Percentiles rank a stretch among this genome's conserved stretches.
phyloP scores from a whole-genome alignment of 768 basidiomycete species.

The Termitomyces sp. region DNA sequence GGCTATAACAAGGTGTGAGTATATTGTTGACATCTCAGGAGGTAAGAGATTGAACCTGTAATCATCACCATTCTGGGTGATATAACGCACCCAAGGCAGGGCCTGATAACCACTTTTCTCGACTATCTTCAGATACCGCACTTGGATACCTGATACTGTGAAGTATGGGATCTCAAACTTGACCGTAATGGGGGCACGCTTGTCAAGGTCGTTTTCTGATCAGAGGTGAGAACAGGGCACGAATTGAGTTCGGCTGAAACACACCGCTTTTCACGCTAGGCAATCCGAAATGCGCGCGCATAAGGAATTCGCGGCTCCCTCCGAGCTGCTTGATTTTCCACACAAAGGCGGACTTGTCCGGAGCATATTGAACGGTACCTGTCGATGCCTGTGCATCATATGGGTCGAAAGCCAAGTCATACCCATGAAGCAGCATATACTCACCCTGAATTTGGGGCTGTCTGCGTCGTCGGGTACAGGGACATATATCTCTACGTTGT shows the following conservation, averaged over 20 bases:
- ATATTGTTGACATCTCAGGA: neutral
- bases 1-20: constrained; percentile 35
- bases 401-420: neutral
- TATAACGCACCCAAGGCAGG: constrained; percentile 93
- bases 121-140: constrained; percentile 96
- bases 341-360: constrained; percentile 96
- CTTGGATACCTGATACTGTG: constrained; percentile 96
- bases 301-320: constrained; percentile 93
- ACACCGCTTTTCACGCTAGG: constrained; percentile 88
- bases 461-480: constrained; percentile 99
- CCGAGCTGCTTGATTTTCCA: constrained; percentile 99
- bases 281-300: constrained; percentile 97
- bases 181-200: constrained; percentile 92
- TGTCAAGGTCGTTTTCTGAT: constrained; percentile 73
- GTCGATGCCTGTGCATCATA: constrained; percentile 69
- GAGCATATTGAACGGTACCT: constrained; percentile 94
- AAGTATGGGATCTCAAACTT: constrained; percentile 99
- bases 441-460: constrained; percentile 92
- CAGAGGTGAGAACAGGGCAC: neutral
- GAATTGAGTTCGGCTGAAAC: constrained; percentile 22
- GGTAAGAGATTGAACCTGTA: constrained; percentile 57
- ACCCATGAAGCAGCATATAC: constrained; percentile 18
- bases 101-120: constrained; percentile 99
- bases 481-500: constrained; percentile 98
- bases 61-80: constrained; percentile 89